Conservation (phyloP, 2,329 filamentous ascomycete genomes). For the Fusarium annulatum region DNA sequence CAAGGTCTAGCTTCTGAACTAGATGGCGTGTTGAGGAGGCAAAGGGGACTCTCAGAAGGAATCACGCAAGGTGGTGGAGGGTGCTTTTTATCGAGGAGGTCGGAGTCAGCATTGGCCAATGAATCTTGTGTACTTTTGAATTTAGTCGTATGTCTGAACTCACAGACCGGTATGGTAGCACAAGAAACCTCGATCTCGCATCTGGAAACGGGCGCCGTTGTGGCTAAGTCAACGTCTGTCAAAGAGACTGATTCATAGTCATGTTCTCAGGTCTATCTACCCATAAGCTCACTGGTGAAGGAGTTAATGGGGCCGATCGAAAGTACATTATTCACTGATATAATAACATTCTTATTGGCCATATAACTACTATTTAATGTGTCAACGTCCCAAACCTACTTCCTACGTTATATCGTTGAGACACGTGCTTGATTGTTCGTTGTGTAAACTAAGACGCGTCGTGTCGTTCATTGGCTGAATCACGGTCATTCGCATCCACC, state of each 20-base stretch:
- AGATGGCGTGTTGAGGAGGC: background rate
- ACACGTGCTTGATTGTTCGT: background rate
- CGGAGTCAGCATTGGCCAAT: slow-evolving; percentile 2
- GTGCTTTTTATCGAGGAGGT: background rate
- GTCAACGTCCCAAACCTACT: background rate
- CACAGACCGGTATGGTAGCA: background rate
- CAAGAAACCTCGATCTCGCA: background rate
- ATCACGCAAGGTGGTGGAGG: background rate
- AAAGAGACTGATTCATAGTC: background rate
- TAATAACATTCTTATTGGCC: background rate
- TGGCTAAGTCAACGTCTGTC: background rate
- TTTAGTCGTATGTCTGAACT: background rate
- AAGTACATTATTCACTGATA: background rate
- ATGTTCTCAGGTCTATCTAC: background rate
- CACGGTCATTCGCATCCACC: slow-evolving; percentile 38
- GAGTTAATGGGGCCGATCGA: background rate
- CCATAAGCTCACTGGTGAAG: background rate
- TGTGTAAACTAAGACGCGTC: slow-evolving; percentile 4
- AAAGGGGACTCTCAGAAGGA: background rate
- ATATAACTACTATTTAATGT: background rate
- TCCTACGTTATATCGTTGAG: background rate
- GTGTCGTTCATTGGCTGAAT: slow-evolving; percentile 12
- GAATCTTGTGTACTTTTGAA: background rate
- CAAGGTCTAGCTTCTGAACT: slow-evolving; percentile 1
- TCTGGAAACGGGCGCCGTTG: background rate